Base-by-base conservation (phyloP, 2,329 filamentous ascomycete genomes). In the Aspergillus sp. region DNA sequence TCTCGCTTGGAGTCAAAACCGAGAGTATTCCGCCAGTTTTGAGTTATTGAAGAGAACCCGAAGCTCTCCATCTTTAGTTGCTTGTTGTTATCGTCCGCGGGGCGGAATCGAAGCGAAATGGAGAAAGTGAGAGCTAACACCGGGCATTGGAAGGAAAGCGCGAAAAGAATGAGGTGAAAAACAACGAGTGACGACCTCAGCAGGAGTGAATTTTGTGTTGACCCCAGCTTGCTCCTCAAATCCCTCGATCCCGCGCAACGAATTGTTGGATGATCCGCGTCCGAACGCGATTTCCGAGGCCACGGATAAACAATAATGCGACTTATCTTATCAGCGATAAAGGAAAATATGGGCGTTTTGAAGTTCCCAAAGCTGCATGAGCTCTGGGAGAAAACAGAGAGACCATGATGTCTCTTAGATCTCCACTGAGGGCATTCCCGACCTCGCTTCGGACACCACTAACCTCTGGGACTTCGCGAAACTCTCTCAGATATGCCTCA, bases 401-500 rank as follows among this genome's bases (percentile, higher is more conserved):
- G n/a, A 17, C 33, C 27, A 54, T 27, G 24, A 58, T 58, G 56
- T 53, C 46, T 51, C 24, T 54, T 20, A 24, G 19, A 33, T 20
- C 46, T 30, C 41, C 27, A 8, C 24, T 58, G 6, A 45, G n/a
- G 27, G 40, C 51, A 13, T 15, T 54, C 3, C 24, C 13, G 17
- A 39, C 41, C 7, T 47, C 46, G 54, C 57, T 66, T 11, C 64
- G 61, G 11, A 52, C 53, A 34, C 59, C 64, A 19, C 47, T 50
- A 27, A 40, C 45, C 8, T 45, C 53, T 6, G 30, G 44, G 19
- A 44, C 45, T 59, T 58, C 56, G 56, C 54, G 68, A 60, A 59
- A 41, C 9, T 47, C 52, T 20, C 66, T 68, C 34, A 79, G 81
- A 59, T 68, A 77, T 67, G 82, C 83, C 20, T 87, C 86, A 42